These are phyloP conservation scores for Neoscytalidium dimidiatum DNA, from an alignment of 2,329 filamentous ascomycete genomes.

Conservation along the genomic window DNA sequence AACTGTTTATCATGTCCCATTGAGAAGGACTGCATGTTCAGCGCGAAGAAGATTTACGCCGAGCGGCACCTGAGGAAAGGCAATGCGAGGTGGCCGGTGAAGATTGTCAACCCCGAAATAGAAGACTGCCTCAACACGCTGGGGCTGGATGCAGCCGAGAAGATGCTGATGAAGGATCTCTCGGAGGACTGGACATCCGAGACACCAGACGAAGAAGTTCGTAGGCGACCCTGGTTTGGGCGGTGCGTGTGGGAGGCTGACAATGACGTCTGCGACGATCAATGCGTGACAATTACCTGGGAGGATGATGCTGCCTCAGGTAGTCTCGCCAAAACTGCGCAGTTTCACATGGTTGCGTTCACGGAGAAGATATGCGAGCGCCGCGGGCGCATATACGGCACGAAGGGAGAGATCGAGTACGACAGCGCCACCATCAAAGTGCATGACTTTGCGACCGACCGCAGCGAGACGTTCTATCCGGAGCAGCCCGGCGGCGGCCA, in stretches of 20 bases:
- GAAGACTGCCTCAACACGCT: conserved; percentile 65
- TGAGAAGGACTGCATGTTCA: conserved; percentile 78
- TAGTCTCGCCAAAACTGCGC: conserved; percentile 76
- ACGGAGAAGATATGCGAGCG: conserved; percentile 86
- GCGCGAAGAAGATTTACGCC: conserved; percentile 79
- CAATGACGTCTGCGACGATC: conserved; percentile 93
- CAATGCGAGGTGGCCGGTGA: conserved; percentile 77
- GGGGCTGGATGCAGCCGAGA: conserved; percentile 53
- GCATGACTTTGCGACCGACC: conserved; percentile 67
- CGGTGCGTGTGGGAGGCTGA: conserved; percentile 93
- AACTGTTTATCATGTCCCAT: conserved; percentile 83
- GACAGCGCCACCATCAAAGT: conserved; percentile 77
- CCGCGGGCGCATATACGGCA: conserved; percentile 83
- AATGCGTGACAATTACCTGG: conserved; percentile 86
- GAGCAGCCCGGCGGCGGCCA: conserved; percentile 63
- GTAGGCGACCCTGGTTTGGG: conserved; percentile 71
- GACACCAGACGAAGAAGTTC: conserved; percentile 50
- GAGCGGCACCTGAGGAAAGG: conserved; percentile 67
- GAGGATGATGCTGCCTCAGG: conserved; percentile 60
- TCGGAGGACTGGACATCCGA: conserved; percentile 61
- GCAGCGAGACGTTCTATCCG: conserved; percentile 61
- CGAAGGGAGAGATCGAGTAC: conserved; percentile 80
- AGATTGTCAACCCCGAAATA: conserved; percentile 89
- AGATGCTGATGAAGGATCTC: conserved; percentile 51
- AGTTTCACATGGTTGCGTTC: conserved; percentile 92